Evolutionary conservation across 2,329 filamentous ascomycete species (phyloP).

Genomic region (Trichocomaceae sp.): DNA sequence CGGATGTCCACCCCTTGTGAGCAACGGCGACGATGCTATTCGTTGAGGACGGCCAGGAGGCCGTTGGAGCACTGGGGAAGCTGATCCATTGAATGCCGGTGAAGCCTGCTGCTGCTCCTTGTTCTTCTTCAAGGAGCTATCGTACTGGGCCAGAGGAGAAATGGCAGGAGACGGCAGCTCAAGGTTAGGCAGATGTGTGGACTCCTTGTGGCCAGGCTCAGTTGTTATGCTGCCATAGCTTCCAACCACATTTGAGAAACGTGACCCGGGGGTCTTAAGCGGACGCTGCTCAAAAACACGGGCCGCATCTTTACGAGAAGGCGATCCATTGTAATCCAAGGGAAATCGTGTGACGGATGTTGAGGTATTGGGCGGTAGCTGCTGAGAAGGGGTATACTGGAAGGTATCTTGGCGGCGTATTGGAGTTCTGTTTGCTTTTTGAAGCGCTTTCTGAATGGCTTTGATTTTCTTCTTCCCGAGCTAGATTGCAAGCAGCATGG

Average conservation of each 20-base stretch:
- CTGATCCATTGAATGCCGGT: constrained; percentile 10
- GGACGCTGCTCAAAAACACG: constrained; percentile 35
- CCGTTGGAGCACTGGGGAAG: constrained; percentile 20
- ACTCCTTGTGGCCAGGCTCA: constrained; percentile 34
- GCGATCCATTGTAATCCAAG: constrained; percentile 17
- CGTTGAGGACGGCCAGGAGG: constrained; percentile 3
- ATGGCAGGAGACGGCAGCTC: constrained; percentile 58
- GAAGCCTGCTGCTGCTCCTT: constrained; percentile 15
- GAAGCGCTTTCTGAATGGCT: constrained; percentile 65
- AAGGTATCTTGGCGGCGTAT: constrained; percentile 42
- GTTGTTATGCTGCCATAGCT: constrained; percentile 60
- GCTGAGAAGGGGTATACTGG: constrained; percentile 24
- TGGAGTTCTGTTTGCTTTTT: constrained; percentile 46
- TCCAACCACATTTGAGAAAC: constrained; percentile 35
- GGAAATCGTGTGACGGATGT: constrained; percentile 16
- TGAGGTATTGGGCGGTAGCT: constrained; percentile 14
- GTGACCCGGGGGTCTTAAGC: constrained; percentile 27
- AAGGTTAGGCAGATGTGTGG: constrained; percentile 44
- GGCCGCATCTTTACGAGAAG: constrained; percentile 25
- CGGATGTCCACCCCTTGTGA: background rate
- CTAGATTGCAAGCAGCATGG: constrained; percentile 30
- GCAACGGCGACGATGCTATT: constrained; percentile 5
- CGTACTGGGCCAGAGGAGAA: constrained; percentile 30
- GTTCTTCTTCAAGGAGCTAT: constrained; percentile 18
- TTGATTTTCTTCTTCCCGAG: constrained; percentile 88